A percentile compares a stretch with the other conserved stretches of the same genome.
Evolutionary conservation across 2,329 filamentous ascomycete species (phyloP).

Genomic region (Fusarium camptoceras): DNA sequence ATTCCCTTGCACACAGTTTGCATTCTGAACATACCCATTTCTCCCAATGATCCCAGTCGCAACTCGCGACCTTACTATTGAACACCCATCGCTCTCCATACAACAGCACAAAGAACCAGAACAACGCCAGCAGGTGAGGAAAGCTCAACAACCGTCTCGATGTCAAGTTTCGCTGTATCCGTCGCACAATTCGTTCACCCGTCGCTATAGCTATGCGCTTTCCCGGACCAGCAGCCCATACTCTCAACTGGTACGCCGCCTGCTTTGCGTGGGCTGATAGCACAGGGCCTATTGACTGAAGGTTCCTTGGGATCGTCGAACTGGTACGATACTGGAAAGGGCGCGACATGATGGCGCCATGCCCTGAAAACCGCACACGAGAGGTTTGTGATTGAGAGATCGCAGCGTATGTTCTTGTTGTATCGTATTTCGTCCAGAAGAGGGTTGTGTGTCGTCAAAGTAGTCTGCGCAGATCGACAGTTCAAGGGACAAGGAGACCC

Average conservation of each 20-base stretch:
- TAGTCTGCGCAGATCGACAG: slow-evolving; percentile 25
- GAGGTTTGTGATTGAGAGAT: not conserved
- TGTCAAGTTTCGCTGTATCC: slow-evolving; percentile 58
- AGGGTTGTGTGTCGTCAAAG: slow-evolving; percentile 2
- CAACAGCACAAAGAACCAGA: slow-evolving; percentile 83
- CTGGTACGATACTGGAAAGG: slow-evolving; percentile 36
- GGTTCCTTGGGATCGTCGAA: slow-evolving; percentile 27
- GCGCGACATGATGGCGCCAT: slow-evolving; percentile 50
- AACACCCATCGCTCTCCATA: slow-evolving; percentile 90
- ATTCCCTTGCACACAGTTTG: not conserved
- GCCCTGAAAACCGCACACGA: slow-evolving; percentile 25
- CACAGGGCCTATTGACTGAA: slow-evolving; percentile 42
- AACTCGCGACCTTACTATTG: slow-evolving; percentile 74
- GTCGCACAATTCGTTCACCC: slow-evolving; percentile 45
- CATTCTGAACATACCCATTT: slow-evolving; percentile 76
- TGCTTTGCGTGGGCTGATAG: slow-evolving; percentile 39
- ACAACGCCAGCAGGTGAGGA: slow-evolving; percentile 72
- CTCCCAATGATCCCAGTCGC: slow-evolving; percentile 91
- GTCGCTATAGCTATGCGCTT: slow-evolving; percentile 51
- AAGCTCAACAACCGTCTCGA: slow-evolving; percentile 68
- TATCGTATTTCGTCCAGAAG: slow-evolving; percentile 8
- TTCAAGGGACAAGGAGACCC: slow-evolving; percentile 33
- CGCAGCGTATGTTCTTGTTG: not conserved
- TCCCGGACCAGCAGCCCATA: slow-evolving; percentile 59
- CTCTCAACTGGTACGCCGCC: slow-evolving; percentile 50